Conservation (phyloP, 2,329 filamentous ascomycete species). For the Furcasterigmium sp. region DNA sequence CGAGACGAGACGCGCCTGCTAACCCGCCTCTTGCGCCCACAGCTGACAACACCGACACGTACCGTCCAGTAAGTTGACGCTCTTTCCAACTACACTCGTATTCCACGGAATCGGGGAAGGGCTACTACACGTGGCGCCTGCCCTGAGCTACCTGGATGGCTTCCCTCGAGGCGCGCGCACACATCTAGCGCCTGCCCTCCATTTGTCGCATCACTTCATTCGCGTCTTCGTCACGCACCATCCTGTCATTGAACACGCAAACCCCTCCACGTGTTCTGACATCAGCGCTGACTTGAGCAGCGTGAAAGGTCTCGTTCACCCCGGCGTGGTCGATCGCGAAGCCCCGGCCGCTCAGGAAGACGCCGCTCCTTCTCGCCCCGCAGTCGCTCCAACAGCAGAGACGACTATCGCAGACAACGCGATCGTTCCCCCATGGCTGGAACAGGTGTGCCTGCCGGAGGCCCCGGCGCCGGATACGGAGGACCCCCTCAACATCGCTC, state of each 20-base stretch:
- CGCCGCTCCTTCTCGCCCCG: conserved; percentile 76
- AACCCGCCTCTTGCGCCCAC: conserved; percentile 17
- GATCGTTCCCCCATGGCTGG: conserved; percentile 83
- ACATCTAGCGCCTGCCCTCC: no score
- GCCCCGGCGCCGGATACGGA: conserved; percentile 61
- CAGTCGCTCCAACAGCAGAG: conserved; percentile 72
- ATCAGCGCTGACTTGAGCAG: no score
- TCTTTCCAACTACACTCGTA: neutral
- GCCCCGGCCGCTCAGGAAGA: conserved; percentile 63
- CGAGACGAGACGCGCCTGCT: no score
- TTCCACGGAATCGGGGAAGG: neutral
- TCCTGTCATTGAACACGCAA: no score
- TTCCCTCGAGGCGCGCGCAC: neutral
- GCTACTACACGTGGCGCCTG: no score
- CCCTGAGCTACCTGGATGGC: neutral
- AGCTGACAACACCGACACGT: conserved; percentile 58
- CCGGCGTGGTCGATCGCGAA: conserved; percentile 77
- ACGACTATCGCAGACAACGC: conserved; percentile 69
- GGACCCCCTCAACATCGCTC: conserved; percentile 63
- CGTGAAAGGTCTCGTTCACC: conserved; percentile 80
- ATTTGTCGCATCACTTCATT: no score
- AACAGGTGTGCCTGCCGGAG: conserved; percentile 63
- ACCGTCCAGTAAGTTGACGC: conserved; percentile 49
- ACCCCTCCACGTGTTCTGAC: neutral
- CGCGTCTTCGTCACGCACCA: no score